Percentiles rank a stretch among this genome's conserved stretches.
phyloP scores from a whole-genome alignment of 345 rosid genomes.

The Microthlaspi erraticum region DNA sequence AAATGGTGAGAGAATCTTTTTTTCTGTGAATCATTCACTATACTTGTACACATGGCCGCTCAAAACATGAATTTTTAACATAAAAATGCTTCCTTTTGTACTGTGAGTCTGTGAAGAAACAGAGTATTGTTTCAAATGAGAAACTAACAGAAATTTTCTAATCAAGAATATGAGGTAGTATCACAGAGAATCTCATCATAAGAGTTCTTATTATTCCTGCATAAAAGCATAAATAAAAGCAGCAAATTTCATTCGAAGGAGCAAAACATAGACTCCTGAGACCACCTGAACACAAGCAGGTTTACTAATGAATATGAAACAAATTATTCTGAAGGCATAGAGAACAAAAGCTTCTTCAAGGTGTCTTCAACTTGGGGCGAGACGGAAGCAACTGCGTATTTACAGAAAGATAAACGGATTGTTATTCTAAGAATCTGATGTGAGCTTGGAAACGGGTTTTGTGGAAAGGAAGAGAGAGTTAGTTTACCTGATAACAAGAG shows the following conservation, averaged over 20 bases:
- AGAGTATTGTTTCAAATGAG: background rate
- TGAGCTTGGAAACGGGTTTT: background rate
- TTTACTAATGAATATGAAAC: slow-evolving; percentile 32
- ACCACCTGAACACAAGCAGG: slow-evolving; percentile 29
- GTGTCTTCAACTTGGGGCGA: slow-evolving; percentile 43
- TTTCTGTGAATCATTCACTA: slow-evolving; percentile 18
- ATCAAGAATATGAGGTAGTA: slow-evolving; percentile 6
- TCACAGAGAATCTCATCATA: slow-evolving; percentile 13
- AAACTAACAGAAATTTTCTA: background rate
- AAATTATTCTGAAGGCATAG: slow-evolving; percentile 32
- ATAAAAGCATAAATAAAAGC: slow-evolving; percentile 8
- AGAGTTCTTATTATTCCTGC: slow-evolving; percentile 19
- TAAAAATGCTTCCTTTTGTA: background rate
- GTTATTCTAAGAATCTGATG: background rate
- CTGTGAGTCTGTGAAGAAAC: slow-evolving; percentile 5
- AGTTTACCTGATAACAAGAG: slow-evolving; percentile 90
- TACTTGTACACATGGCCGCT: slow-evolving; percentile 34
- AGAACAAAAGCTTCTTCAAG: slow-evolving; percentile 37
- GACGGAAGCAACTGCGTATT: slow-evolving; percentile 38
- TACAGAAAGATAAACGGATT: slow-evolving; percentile 6
- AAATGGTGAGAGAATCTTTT: slow-evolving; percentile 30
- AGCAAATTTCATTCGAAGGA: slow-evolving; percentile 16
- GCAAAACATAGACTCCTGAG: slow-evolving; percentile 34
- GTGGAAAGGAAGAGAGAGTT: slow-evolving; percentile 6
- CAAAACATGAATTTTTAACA: background rate